Base-by-base conservation (phyloP, 352 stramenopile species). In the Aphanomyces cochlioides region DNA sequence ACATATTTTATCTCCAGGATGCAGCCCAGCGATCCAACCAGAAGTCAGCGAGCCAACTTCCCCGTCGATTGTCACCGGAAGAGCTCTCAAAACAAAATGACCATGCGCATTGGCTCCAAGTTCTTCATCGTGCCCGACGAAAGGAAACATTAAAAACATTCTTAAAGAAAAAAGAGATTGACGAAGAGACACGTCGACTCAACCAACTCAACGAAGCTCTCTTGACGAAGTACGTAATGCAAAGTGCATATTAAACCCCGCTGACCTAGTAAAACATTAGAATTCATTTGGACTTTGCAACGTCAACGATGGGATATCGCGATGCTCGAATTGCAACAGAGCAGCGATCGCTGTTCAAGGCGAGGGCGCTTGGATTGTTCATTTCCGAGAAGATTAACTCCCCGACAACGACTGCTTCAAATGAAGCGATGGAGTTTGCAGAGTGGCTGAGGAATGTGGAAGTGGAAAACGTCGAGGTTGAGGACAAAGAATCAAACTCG, bases 41-140 rank as follows among this genome's bases (percentile, higher is more conserved):
- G 10, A 37, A 47, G 7, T 38, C 57, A 12, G 53, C 57, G 17
- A 41, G 7, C 5, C 15, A 50, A 6, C 12, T 53, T 19, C 13
- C 15, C 7, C 38, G 41, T 3, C 59, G 59, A 5, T 74, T 76
- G 66, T 78, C 73, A 4, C 81, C 73, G 17, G 79, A 84, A 21
- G 79, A 86, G 57, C 63, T 89, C 15, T 72, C 78, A 21, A 78
- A 75, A 2, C 78, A 74, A n/a, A 74, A 76, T 12, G 85, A 91
- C 64, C 82, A 90, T 13, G 75, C 81, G 56, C 83, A 89, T 57
- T 93, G 85, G 85, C 85, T 81, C 43, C 67, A 80, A 19, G 76
- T 82, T 36, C 72, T 92, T 15, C 72, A 85, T 68, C 78, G 85
- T 15, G 74, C 77, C 12, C 70, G 80, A 0, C 66, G 78, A 39